phyloP scores from a whole-genome alignment of 192 early-diverging fungal genomes.

The Powellomyces hirtus region DNA sequence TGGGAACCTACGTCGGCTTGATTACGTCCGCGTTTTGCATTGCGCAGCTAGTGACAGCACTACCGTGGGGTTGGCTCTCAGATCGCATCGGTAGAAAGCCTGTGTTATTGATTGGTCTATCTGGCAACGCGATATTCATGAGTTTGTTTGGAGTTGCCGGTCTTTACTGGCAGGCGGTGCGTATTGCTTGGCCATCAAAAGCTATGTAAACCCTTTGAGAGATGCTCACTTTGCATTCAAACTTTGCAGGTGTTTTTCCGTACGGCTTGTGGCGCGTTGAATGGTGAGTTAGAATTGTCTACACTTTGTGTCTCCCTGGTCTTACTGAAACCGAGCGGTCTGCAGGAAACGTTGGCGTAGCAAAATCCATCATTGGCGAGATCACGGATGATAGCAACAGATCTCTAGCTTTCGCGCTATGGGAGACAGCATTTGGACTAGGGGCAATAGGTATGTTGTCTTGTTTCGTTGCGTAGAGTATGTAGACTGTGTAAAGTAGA shows the following conservation, averaged over 20 bases:
- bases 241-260: conserved; percentile 1
- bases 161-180: conserved; percentile 58
- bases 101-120: conserved; percentile 72
- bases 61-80: conserved; percentile 64
- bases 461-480: too few relatives aligned
- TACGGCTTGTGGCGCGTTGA: conserved; percentile 39
- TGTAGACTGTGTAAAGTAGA: too few relatives aligned
- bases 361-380: conserved; percentile 81
- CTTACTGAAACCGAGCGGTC: conserved; percentile 44
- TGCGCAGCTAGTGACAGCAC: conserved; percentile 64
- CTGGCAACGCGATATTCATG: conserved; percentile 70
- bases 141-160: conserved; percentile 72
- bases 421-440: conserved; percentile 72
- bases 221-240: too few relatives aligned
- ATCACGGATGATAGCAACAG: conserved; percentile 81
- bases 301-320: background rate
- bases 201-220: background rate
- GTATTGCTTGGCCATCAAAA: background rate
- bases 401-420: conserved; percentile 69
- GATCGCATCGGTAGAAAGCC: conserved; percentile 82
- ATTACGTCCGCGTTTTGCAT: conserved; percentile 70
- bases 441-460: conserved; percentile 33
- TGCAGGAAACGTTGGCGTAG: conserved; percentile 64
- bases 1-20: conserved; percentile 80
- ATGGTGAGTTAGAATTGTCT: background rate